These are phyloP conservation scores for Phalaenopsis hybrid DNA, from an alignment of 116 monocot species.

Conservation along the genomic window DNA sequence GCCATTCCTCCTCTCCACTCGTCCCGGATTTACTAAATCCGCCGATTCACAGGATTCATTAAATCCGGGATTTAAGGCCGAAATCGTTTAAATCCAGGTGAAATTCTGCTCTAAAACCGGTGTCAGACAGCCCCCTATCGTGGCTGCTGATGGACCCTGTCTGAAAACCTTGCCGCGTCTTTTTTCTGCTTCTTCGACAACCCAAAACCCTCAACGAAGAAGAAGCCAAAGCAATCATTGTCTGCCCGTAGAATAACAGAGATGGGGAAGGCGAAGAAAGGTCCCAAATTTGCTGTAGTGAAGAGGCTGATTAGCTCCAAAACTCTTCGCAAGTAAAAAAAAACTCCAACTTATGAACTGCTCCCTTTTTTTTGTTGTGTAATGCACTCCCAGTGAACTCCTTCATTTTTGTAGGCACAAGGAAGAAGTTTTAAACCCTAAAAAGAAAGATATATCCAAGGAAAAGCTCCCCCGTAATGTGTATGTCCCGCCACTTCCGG, in stretches of 20 bases:
- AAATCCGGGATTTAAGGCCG: no score
- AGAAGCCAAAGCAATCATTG: no score
- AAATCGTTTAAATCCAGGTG: no score
- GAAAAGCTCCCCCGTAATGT: slow-evolving; percentile 80
- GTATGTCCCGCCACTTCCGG: slow-evolving; percentile 19
- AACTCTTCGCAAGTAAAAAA: slow-evolving; percentile 51
- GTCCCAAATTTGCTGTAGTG: slow-evolving; percentile 66
- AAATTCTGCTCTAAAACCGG: no score
- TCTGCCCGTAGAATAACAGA: not conserved
- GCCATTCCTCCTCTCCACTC: no score
- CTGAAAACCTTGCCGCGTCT: no score
- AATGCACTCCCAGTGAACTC: not conserved
- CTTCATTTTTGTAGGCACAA: slow-evolving; percentile 44
- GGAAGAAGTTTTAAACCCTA: slow-evolving; percentile 78
- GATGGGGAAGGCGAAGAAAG: slow-evolving; percentile 94
- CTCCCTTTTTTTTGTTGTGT: not conserved
- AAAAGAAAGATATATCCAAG: slow-evolving; percentile 57
- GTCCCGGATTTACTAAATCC: no score
- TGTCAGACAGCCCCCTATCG: no score
- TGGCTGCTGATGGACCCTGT: no score
- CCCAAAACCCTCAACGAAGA: no score
- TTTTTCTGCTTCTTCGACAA: no score
- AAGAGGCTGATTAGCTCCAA: slow-evolving; percentile 78
- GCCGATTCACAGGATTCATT: no score
- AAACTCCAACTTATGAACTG: not conserved